Base-by-base conservation (phyloP, 257 asterid species). In the Solanum arcanum region DNA sequence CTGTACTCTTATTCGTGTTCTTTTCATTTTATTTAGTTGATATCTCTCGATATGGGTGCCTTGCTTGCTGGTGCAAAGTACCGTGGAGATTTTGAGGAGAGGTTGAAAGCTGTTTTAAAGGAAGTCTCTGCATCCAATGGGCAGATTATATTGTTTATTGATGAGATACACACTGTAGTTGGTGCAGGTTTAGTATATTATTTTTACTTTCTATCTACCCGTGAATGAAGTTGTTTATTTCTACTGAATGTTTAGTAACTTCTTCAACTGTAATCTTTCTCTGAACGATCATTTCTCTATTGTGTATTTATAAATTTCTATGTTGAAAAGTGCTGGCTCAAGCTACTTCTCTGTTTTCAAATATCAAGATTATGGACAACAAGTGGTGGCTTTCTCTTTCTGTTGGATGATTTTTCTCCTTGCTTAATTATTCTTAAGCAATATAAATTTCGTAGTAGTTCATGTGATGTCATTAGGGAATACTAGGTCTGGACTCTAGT, bases 11-110 rank as follows among this genome's bases (percentile, higher is more conserved):
- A 88, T 47, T 27, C 29, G 7, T 16, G 29, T 74, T 41, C 73
- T 72, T 37, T 88, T 62, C 78, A 60, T 77, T 56, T 90, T 83
- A 23, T 72, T 76, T 89, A 96, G 98, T 91, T 96, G 95, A 96
- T 96, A 85, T 96, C 98, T 42, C 90, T 95, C 90, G 98, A 96
- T 90, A 96, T 96, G 98, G 98, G 99, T 86, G 92, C 98, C 31
- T 91, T 96, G 92, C 96, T 94, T 90, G 98, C 98, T 90, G 99
- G 99, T 70, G 96, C 99, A 35, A 96, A 96, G 90, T 96, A 89
- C 88, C 95, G 98, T 29, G 98, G 99, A 86, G 99, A 96, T 88
- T 96, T 96, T 80, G 99, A 96, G 94, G 98, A 96, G 91, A 93
- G 99, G 90, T 88, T 96, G 86, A 96, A 96, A 90, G 98, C 99